Base-by-base conservation (phyloP, 2,329 filamentous ascomycete species). In the Xylaria polymorpha region DNA sequence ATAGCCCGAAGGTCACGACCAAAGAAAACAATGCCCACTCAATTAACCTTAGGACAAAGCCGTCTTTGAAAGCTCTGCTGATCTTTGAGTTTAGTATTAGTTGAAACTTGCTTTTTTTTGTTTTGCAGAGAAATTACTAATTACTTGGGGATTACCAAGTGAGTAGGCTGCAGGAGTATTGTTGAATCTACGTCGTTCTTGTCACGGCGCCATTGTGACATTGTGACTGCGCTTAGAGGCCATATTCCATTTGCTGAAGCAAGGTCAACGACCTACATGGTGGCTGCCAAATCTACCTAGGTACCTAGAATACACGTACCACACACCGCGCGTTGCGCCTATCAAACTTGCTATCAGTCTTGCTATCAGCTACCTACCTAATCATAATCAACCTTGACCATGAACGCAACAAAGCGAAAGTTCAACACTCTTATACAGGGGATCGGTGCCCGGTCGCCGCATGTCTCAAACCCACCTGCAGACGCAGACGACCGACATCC, bases 341-440 rank as follows among this genome's bases (percentile, higher is more conserved):
- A n/a, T n/a, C n/a, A n/a, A n/a, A n/a, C n/a, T n/a, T n/a, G n/a
- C n/a, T n/a, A n/a, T n/a, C n/a, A n/a, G n/a, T n/a, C n/a, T n/a
- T n/a, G n/a, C n/a, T n/a, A n/a, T n/a, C n/a, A n/a, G n/a, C n/a
- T n/a, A n/a, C n/a, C n/a, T n/a, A n/a, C n/a, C n/a, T n/a, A n/a
- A n/a, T n/a, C n/a, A n/a, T n/a, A n/a, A 56, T 25, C 63, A 29
- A 62, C 32, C 12, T 32, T 46, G 61, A 82, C 68, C 71, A 92
- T 94, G 84, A 92, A 92, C 77, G 88, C 91, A 29, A 93, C 91
- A n/a, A 95, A 94, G 82, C 87, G 92, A 74, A 94, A 94, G 80
- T 94, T 94, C 83, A 92, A 94, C 80, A 87, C 87, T 75, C 85
- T 94, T 18, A 84, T 94, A 35, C 91, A 94, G 77, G 84, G 88